Percentiles rank a stretch among this genome's conserved stretches.
Evolutionary conservation across 2,329 filamentous ascomycete species (phyloP).

Genomic region (Thelonectria blattea): DNA sequence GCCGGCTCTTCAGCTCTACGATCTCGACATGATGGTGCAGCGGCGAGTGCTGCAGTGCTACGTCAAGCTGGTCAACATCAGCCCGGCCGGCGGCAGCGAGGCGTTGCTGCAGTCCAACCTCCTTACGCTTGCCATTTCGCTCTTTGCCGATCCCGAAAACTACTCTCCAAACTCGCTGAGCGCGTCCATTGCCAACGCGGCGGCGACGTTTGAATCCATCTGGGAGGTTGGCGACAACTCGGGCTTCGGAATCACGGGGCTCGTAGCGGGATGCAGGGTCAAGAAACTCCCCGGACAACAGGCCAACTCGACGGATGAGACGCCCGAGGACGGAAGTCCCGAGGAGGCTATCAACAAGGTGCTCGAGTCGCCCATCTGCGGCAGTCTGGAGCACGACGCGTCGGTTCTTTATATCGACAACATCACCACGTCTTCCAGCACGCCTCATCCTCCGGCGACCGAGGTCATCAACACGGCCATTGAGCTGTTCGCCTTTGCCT

Average conservation of each 20-base stretch:
- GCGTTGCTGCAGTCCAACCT: conserved; percentile 89
- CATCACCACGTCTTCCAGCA: conserved; percentile 50
- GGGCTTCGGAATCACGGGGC: conserved; percentile 89
- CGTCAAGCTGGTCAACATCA: conserved; percentile 86
- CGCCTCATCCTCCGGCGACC: conserved; percentile 82
- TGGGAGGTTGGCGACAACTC: conserved; percentile 97
- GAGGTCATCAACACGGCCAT: conserved; percentile 96
- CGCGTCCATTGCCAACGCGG: conserved; percentile 88
- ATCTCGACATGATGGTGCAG: conserved; percentile 92
- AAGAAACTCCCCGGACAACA: conserved; percentile 74
- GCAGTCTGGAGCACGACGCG: conserved; percentile 88
- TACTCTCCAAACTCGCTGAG: conserved; percentile 86
- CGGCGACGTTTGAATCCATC: conserved; percentile 87
- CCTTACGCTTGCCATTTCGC: conserved; percentile 84
- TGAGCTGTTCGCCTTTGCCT: conserved; percentile 87
- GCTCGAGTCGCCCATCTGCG: conserved; percentile 74
- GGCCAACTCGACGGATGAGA: conserved; percentile 52
- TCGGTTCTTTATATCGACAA: conserved; percentile 73
- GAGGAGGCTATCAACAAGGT: conserved; percentile 69
- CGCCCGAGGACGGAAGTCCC: conserved; percentile 61
- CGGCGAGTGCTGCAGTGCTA: conserved; percentile 94
- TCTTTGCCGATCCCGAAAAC: conserved; percentile 91
- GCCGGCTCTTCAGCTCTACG: conserved; percentile 84
- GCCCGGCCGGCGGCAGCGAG: conserved; percentile 83
- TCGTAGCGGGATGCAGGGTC: conserved; percentile 79